Evolutionary conservation across 1,284 basidiomycete genomes (phyloP), one percentile per base, ranked within the genome.

Genomic region (Cryptococcus neoformans): DNA sequence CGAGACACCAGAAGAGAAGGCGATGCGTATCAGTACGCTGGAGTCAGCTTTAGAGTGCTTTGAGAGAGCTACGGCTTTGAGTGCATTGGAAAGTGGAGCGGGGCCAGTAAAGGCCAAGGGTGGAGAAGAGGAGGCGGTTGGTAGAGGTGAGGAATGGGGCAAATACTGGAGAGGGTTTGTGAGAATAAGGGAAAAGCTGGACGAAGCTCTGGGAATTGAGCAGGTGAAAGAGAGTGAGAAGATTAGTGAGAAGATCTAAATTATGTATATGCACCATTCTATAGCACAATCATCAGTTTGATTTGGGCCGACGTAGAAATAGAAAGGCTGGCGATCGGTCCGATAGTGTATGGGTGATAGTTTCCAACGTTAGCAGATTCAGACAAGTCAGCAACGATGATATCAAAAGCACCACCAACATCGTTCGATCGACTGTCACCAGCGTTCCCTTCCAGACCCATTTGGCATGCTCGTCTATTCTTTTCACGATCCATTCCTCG

Each of bases 11-110:
- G 40, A 41, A 40, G 50, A 52, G 41, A 44, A 44, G 49, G 45
- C 17, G 41, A 41, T 28, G 37, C 39, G 34, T 17, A 11, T 48
- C 46, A 48, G 34, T 14, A 35, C 12, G 46, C 69, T 76, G 50
- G 75, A 80, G 37, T 69, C 70, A 41, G 83, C 84, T 11, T 67
- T 82, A 11, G 80, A 83, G 55, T 83, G 81, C 65, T 87, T 83
- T 57, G 82, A 85, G 63, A 80, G 83, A 9, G 85, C 85, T 8
- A 78, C 86, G 59, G 56, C 53, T 28, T 63, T 75, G 6, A 56
- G 58, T 35, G 60, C 60, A 2, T 38, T 61, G 2, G 69, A 71
- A 87, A 77, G 78, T 79, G 60, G 82, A 67, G 58, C 64, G 17
- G 40, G 40, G 2, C 11, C 10, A 3, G n/a, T 41, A 11, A 41